A percentile compares a stretch with the other conserved stretches of the same genome.
phyloP scores from a whole-genome alignment of 2,329 filamentous ascomycete genomes.

The Coniosporium tulheliwenetii region DNA sequence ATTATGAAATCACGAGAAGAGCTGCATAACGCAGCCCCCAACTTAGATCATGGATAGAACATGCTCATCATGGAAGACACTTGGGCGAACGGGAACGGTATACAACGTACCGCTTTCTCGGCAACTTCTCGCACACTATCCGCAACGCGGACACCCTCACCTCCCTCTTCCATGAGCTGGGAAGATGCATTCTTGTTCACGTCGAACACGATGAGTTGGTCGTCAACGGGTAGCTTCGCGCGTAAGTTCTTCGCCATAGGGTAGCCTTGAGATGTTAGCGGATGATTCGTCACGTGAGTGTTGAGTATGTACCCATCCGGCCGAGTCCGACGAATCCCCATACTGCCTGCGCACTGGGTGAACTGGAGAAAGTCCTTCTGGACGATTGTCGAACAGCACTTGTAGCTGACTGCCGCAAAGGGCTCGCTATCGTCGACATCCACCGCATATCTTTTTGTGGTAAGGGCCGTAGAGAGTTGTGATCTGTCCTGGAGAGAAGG shows the following conservation, averaged over 20 bases:
- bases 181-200: conserved; percentile 42
- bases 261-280: conserved; percentile 34
- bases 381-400: conserved; percentile 7
- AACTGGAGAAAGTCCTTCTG: conserved; percentile 28
- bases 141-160: conserved; percentile 38
- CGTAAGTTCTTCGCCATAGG: conserved; percentile 60
- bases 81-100: background rate
- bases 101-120: conserved; percentile 46
- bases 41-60: conserved; percentile 59
- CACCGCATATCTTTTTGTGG: background rate
- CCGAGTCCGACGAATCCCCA: conserved; percentile 37
- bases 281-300: background rate
- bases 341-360: conserved; percentile 22
- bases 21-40: conserved; percentile 41
- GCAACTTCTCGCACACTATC: conserved; percentile 44
- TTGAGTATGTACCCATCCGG: conserved; percentile 28
- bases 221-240: conserved; percentile 45
- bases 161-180: conserved; percentile 41
- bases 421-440: background rate
- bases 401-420: conserved; percentile 3
- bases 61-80: conserved; percentile 27
- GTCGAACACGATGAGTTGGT: conserved; percentile 50
- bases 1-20: conserved; percentile 45
- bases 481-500: too few relatives aligned
- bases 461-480: too few relatives aligned